phyloP scores from a whole-genome alignment of 768 basidiomycete genomes.

The Panellus pusillus region DNA sequence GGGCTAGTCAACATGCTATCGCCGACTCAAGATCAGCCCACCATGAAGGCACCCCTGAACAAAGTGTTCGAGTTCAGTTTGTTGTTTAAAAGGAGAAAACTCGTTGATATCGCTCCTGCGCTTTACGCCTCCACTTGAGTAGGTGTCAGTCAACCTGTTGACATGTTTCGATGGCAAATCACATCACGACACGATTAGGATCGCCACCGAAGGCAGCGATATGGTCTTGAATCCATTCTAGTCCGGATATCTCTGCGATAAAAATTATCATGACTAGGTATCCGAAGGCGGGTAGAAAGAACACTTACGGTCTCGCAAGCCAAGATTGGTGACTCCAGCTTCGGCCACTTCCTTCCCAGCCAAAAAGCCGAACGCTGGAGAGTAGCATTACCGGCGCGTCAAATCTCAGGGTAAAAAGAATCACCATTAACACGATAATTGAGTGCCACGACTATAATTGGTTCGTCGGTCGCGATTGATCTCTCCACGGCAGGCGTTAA shows the following conservation, averaged over 20 bases:
- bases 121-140: constrained; percentile 5
- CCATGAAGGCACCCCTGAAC: constrained; percentile 4
- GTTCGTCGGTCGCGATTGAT: constrained; percentile 29
- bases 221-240: constrained; percentile 37
- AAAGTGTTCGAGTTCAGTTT: background rate
- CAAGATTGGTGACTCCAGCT: constrained; percentile 46
- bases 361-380: constrained; percentile 38
- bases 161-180: too few species aligned
- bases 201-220: constrained; percentile 40
- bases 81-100: background rate
- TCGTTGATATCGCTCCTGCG: background rate
- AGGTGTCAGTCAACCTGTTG: too few species aligned
- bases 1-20: too few species aligned
- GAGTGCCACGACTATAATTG: constrained; percentile 37
- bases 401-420: constrained; percentile 1
- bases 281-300: background rate
- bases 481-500: constrained; percentile 31
- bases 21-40: background rate
- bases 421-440: constrained; percentile 40
- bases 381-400: background rate
- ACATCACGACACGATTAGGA: constrained; percentile 10
- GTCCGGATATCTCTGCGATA: constrained; percentile 20
- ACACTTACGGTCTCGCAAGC: constrained; percentile 48
- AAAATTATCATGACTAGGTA: too few species aligned
- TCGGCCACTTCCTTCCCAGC: constrained; percentile 39